phyloP scores from a whole-genome alignment of 371 early-diverging fungal genomes.

The Hamiltosporidium tvaerminnensis region DNA sequence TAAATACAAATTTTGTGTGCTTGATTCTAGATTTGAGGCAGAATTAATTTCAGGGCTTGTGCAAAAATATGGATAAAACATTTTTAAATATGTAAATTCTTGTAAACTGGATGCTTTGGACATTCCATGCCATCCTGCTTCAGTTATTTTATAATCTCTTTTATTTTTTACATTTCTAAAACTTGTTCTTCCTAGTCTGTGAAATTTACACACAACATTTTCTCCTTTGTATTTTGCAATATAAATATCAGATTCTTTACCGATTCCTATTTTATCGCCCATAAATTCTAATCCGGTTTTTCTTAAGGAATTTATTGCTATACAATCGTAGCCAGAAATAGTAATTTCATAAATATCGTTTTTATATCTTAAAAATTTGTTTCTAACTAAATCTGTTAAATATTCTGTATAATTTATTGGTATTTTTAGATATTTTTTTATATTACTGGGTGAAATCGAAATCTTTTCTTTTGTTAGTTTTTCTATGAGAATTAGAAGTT shows the following conservation, averaged over 20 bases:
- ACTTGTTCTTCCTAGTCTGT: conserved; percentile 76
- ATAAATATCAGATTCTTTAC: conserved; percentile 72
- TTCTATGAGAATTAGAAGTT: no score
- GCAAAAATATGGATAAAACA: conserved; percentile 21
- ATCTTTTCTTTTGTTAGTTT: no score
- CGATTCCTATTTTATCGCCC: conserved; percentile 94
- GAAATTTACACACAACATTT: conserved; percentile 36
- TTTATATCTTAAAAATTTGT: not conserved
- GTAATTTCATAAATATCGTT: not conserved
- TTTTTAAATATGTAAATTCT: conserved; percentile 87
- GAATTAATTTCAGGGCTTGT: not conserved
- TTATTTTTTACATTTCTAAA: conserved; percentile 90
- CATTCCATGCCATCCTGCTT: conserved; percentile 89
- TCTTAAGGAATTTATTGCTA: conserved; percentile 78
- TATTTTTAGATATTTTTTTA: no score
- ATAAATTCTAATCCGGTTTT: conserved; percentile 73
- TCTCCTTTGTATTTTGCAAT: conserved; percentile 26
- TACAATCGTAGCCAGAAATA: conserved; percentile 83
- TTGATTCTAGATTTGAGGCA: no score
- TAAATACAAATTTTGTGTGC: no score
- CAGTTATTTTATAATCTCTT: conserved; percentile 75
- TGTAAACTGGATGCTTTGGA: conserved; percentile 80
- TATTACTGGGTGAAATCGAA: no score
- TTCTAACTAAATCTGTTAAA: not conserved
- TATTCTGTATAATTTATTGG: no score